A percentile compares a stretch with the other conserved stretches of the same genome.
These are phyloP conservation scores for Aureobasidium vineae DNA, from an alignment of 2,329 filamentous ascomycete genomes.

Conservation along the genomic window DNA sequence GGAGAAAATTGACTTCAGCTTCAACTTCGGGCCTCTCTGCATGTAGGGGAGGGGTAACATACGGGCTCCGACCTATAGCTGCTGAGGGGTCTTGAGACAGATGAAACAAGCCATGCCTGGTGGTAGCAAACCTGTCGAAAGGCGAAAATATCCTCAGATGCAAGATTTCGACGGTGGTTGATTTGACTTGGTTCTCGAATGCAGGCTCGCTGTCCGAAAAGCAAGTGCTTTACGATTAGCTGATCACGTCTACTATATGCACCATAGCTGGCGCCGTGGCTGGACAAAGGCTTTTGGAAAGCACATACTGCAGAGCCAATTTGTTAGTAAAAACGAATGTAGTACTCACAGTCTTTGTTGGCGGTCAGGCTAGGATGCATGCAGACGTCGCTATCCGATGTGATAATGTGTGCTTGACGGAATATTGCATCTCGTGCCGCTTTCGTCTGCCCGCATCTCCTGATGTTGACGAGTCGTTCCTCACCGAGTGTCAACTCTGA, in stretches of 20 bases:
- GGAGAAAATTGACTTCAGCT: neutral
- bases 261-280: neutral
- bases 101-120: neutral
- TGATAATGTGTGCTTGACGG: conserved; percentile 9
- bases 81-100: neutral
- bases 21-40: neutral
- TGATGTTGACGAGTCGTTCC: conserved; percentile 40
- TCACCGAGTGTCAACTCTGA: neutral
- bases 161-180: neutral
- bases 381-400: conserved; percentile 8
- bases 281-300: too few relatives aligned
- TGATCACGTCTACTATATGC: neutral
- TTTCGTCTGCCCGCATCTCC: neutral
- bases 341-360: neutral
- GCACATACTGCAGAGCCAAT: neutral
- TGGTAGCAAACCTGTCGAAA: neutral
- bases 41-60: neutral
- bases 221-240: neutral
- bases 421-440: neutral
- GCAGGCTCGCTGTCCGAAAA: neutral
- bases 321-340: neutral
- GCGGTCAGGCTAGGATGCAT: conserved; percentile 3
- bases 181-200: neutral
- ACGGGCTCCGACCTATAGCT: neutral
- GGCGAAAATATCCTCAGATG: neutral